Percentiles rank a stretch among this genome's conserved stretches.
These are phyloP conservation scores for Suhomyces bribrorum DNA, from an alignment of 1,139 yeast species.

Conservation along the genomic window DNA sequence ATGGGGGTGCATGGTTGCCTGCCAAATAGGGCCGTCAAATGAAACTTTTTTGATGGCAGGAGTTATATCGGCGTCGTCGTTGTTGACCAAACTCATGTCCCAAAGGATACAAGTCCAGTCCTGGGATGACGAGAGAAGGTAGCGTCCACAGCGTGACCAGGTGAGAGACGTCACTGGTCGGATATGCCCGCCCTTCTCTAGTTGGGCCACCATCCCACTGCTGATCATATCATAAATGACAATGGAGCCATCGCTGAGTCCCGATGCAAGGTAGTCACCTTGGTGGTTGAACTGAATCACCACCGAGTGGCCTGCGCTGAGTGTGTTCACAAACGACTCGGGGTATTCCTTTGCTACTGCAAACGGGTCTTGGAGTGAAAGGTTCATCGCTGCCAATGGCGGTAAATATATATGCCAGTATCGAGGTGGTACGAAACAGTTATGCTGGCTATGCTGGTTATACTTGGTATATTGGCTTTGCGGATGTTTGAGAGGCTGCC, in stretches of 20 bases:
- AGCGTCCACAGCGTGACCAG: slow-evolving; percentile 80
- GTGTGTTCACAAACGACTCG: slow-evolving; percentile 69
- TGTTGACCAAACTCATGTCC: slow-evolving; percentile 58
- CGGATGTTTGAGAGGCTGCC: neutral
- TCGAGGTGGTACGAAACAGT: neutral
- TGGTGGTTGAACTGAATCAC: slow-evolving; percentile 68
- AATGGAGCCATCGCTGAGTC: slow-evolving; percentile 76
- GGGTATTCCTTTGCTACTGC: slow-evolving; percentile 93
- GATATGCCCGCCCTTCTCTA: slow-evolving; percentile 60
- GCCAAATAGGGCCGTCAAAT: slow-evolving; percentile 76
- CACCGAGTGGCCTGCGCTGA: slow-evolving; percentile 71
- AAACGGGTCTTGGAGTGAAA: slow-evolving; percentile 88
- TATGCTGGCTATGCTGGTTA: neutral
- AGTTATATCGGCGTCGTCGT: slow-evolving; percentile 26
- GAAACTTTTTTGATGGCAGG: slow-evolving; percentile 46
- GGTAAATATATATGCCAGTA: neutral
- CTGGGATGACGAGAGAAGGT: slow-evolving; percentile 70
- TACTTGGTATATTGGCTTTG: too few species aligned
- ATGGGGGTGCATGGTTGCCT: slow-evolving; percentile 58
- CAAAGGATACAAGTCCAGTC: slow-evolving; percentile 85
- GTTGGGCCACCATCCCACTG: slow-evolving; percentile 52
- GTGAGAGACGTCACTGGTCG: slow-evolving; percentile 73
- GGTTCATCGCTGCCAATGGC: slow-evolving; percentile 53
- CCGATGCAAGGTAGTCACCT: slow-evolving; percentile 90
- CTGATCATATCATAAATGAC: slow-evolving; percentile 74